A percentile compares a stretch with the other conserved stretches of the same genome.
These are phyloP conservation scores for Rhizophlyctis rosea DNA, from an alignment of 192 early-diverging fungal species.

Conservation along the genomic window DNA sequence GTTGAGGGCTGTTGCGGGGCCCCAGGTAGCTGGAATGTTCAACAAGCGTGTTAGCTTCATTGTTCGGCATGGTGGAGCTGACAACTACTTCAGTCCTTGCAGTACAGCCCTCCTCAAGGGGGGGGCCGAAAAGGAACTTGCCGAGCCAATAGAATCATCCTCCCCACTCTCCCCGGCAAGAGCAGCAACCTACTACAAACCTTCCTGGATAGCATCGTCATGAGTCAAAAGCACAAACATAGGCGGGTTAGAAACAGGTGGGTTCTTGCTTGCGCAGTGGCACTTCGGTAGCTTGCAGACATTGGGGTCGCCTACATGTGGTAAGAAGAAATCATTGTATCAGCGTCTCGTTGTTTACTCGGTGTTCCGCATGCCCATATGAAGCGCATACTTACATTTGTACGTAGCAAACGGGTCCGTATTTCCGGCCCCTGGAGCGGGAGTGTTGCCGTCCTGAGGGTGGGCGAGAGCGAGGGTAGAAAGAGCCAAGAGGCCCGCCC, in stretches of 20 bases:
- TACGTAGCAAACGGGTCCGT: background rate
- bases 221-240: constrained; percentile 34
- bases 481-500: too few species aligned
- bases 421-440: background rate
- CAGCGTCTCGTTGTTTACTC: background rate
- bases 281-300: constrained; percentile 30
- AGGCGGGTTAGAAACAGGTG: constrained; percentile 33
- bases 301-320: constrained; percentile 30
- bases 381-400: background rate
- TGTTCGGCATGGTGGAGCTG: background rate
- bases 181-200: constrained; percentile 5
- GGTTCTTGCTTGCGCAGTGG: constrained; percentile 17
- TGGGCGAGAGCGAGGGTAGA: too few species aligned
- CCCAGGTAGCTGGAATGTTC: constrained; percentile 10
- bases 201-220: constrained; percentile 24
- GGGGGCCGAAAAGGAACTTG: too few species aligned
- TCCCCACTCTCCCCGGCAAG: background rate
- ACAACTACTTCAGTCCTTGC: background rate
- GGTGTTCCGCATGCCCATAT: background rate
- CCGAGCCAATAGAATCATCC: background rate
- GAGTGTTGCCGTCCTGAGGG: background rate
- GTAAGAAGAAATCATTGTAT: background rate
- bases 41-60: background rate
- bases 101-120: background rate
- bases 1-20: constrained; percentile 11